Evolutionary conservation across 495 filamentous ascomycete genomes (phyloP), one percentile per base, ranked within the genome.

Genomic region (Aspergillus bridgeri): DNA sequence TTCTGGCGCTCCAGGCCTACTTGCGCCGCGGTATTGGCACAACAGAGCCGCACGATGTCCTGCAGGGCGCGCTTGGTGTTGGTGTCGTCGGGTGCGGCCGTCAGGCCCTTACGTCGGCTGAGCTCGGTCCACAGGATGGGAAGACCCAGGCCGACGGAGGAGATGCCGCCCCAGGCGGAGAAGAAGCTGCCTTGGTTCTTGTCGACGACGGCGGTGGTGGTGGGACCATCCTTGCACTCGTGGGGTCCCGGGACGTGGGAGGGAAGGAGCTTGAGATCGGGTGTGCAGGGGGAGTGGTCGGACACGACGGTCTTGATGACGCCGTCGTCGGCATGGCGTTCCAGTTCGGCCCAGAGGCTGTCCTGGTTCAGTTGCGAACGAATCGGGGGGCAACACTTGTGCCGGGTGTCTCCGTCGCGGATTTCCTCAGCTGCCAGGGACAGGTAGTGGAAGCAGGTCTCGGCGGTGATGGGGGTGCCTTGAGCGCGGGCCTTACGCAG

Each of bases 381-480:
- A 70, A 98, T 98, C 0, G 94, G 94, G 11, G 94, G 94, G 70
- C 94, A 98, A 80, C 94, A 98, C 74, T 98, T 98, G 76, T 97
- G 91, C 56, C 94, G 78, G 19, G 93, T 97, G 72, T 98, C 94
- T 27, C 94, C 94, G 48, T 94, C 84, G 49, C 83, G 80, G 49
- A 98, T 88, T 56, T 88, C 79, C 70, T 98, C 94, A 8, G 92
- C 86, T 0, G 92, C 88, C 13, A 98, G 81, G n/a, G 88, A 86
- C 11, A 98, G 84, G 68, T 98, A 98, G 78, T 98, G 94, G 82
- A 95, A 96, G 77, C 94, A 98, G 9, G 94, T 98, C 71, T 98
- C 94, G 23, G 94, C 93, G 2, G 94, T 96, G 75, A 98, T 89
- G 55, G 93, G 91, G 60, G 96, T 69, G 42, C 94, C 94, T 1